Evolutionary conservation across 148 eudicot genomes (phyloP), one percentile per base, ranked within the genome.

Genomic region (Nepenthes gracilis): DNA sequence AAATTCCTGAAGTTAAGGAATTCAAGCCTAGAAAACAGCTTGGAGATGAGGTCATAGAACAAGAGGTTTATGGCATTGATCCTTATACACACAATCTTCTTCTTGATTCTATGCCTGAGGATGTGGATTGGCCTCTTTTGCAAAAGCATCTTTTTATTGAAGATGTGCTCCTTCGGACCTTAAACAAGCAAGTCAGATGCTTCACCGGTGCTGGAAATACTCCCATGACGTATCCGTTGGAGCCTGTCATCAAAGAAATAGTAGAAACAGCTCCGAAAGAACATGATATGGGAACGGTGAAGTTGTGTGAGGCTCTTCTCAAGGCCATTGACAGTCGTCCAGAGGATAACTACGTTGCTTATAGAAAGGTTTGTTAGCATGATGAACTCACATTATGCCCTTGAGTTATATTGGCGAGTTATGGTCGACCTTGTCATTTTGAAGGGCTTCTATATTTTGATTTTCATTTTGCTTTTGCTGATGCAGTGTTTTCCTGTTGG

Each of bases 11-110:
- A 75, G 98, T 92, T 52, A 92, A 92, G 73, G 88, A 84, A 37
- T 84, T 74, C 58, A 92, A 85, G 72, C 98, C 98, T 55, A 76
- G 98, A 64, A 92, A 92, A 64, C 78, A 79, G 67, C 95, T 86
- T 67, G 98, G 90, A 69, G 81, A 82, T 60, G 94, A 92, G 78
- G 98, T 92, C 65, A 67, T 92, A 45, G 98, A 92, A 77, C 98
- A 92, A 68, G 98, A 92, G 85, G 98, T 92, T 48, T 92, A 88
- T 67, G 98, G 98, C 33, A 81, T 92, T 67, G 98, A 92, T 74
- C 98, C 98, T 47, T 92, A 92, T 72, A 88, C 98, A 5, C 94
- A 92, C 71, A 92, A 92, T 77, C 95, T 92, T 71, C 70, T 92
- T 57, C 90, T 92, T 66, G 98, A 92, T 83, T 92, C 98, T n/a